Base-by-base conservation (phyloP, 257 asterid species). In the Nicotiana tomentosiformis region DNA sequence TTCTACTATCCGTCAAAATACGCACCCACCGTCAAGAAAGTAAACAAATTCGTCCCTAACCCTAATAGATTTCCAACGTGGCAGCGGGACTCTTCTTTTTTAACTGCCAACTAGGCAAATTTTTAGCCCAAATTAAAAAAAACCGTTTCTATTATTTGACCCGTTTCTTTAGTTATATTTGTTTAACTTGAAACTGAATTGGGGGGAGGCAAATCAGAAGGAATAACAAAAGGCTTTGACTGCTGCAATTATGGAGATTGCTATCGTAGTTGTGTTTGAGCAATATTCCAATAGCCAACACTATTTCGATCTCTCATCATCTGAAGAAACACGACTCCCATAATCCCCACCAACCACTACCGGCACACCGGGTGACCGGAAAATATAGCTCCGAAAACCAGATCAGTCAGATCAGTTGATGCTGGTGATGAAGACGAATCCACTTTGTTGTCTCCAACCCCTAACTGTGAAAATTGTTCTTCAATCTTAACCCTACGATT, bases 261-360 rank as follows among this genome's bases (percentile, higher is more conserved):
- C 77, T 83, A 93, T 7, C 77, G 90, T 7, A 79, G 92, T 84
- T 91, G 98, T 49, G 81, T 49, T 61, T 87, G 94, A 78, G 83
- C 88, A n/a, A 64, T 88, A 87, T 87, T 83, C 81, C 88, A 86
- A 80, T 83, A 88, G 77, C 92, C 95, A 81, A 83, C 61, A 16
- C 16, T 90, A 97, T 78, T 93, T 95, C n/a, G 97, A 90, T 91
- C 97, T 91, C 80, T 93, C 99, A 84, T 94, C 98, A 18, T 93
- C 96, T 1, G 97, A 91, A 18, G 85, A 43, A 37, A 76, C 88
- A 66, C 91, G 82, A 86, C 83, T 88, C 61, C 60, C 83, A 56
- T 90, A 91, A 82, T 95, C 97, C 49, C 91, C 95, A 57, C 90
- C 92, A 37, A 89, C 92, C 87, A 86, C 86, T 84, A 86, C 85